These are phyloP conservation scores for Candida freyschussii DNA, from an alignment of 1,139 yeast species.

Conservation along the genomic window DNA sequence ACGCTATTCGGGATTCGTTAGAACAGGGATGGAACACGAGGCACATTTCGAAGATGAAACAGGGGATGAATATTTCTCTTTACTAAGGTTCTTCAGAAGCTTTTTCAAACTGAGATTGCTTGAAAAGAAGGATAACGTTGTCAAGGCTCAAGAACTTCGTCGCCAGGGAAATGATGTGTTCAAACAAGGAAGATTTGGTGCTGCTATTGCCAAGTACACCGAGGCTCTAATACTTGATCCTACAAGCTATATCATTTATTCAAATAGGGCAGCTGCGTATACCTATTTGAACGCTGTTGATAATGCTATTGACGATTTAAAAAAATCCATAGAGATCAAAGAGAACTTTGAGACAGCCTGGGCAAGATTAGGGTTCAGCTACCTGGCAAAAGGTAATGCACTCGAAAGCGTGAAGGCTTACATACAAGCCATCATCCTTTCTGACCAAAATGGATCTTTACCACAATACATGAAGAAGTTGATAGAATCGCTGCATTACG, in stretches of 20 bases:
- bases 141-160: slow-evolving; percentile 21
- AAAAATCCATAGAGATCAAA: slow-evolving; percentile 27
- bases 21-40: slow-evolving; percentile 9
- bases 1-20: slow-evolving; percentile 13
- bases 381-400: slow-evolving; percentile 31
- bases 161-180: slow-evolving; percentile 30
- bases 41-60: slow-evolving; percentile 14
- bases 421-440: slow-evolving; percentile 29
- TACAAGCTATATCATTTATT: slow-evolving; percentile 28
- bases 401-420: slow-evolving; percentile 30
- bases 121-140: slow-evolving; percentile 3
- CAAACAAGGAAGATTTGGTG: slow-evolving; percentile 27
- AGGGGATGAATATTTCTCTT: slow-evolving; percentile 14
- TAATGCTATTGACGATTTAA: slow-evolving; percentile 32
- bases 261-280: slow-evolving; percentile 35
- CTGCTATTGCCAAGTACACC: slow-evolving; percentile 33
- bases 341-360: slow-evolving; percentile 34
- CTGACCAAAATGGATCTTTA: slow-evolving; percentile 13
- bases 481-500: slow-evolving; percentile 10
- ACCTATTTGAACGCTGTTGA: slow-evolving; percentile 30
- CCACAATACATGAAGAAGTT: slow-evolving; percentile 16
- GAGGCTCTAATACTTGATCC: slow-evolving; percentile 31
- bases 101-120: slow-evolving; percentile 6
- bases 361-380: slow-evolving; percentile 32
- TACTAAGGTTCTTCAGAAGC: slow-evolving; percentile 13